Evolutionary conservation across 2,329 filamentous ascomycete species (phyloP), one percentile per base, ranked within the genome.

Genomic region (Fusarium sarcochroum): DNA sequence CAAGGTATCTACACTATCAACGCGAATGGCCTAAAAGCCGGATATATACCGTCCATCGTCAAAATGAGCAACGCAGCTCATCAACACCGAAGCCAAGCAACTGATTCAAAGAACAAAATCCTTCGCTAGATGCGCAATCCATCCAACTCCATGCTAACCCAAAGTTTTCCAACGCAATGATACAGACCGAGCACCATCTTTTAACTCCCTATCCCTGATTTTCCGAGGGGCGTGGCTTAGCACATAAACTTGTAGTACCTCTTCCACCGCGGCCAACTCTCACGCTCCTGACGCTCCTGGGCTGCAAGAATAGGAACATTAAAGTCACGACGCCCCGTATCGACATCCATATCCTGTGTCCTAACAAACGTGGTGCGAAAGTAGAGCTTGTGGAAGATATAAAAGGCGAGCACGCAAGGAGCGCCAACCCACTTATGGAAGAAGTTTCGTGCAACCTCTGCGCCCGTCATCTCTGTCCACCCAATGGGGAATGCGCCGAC

Each of bases 241-340:
- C 92, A 95, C 68, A 94, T 80, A 63, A 89, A 86, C 76, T 91
- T 92, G 76, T 94, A 96, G 14, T 87, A 69, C 74, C 84, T 90
- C 83, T 95, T 96, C 92, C 92, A 95, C 60, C 71, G 80, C 0
- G 93, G 92, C 93, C 92, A 95, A 6, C 79, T 77, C 32, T 85
- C 86, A 73, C 85, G 84, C 81, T 98, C 94, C 52, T 91, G 90
- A 38, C 85, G 82, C 82, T 98, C 95, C 78, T 97, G 91, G 41
- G 90, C 90, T 49, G 97, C 84, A 49, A 98, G 81, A 62, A 92
- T 88, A 27, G 90, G 88, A 44, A 98, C 81, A 76, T 97, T 94
- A 59, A 98, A 87, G 75, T 97, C 93, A 25, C 94, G 85, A 27
- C 94, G 89, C 4, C 95, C 95, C 0, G 94, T 97, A 62, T 91